Evolutionary conservation across 108 stramenopile species (phyloP).

Genomic region (Nannochloropsis gaditana): DNA sequence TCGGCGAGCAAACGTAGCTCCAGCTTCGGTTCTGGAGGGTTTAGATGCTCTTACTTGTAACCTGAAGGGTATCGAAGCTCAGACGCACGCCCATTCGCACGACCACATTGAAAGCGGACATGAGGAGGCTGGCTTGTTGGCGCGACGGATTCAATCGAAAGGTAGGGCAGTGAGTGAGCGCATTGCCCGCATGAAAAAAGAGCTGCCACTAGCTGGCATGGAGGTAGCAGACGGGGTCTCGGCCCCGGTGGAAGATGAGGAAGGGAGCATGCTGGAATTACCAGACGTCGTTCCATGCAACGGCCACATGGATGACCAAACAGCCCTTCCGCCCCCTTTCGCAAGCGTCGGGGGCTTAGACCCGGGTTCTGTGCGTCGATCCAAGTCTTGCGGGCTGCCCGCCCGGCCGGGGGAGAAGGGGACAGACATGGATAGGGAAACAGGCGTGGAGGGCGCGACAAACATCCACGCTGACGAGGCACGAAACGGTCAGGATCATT

Average conservation of each 20-base stretch:
- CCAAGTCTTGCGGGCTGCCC: background rate
- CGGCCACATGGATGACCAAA: background rate
- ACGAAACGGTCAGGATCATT: background rate
- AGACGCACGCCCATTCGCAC: background rate
- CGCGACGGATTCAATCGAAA: background rate
- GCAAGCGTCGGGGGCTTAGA: background rate
- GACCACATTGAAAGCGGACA: constrained; percentile 6
- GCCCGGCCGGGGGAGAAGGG: background rate
- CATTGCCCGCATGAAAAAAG: background rate
- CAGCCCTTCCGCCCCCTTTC: background rate
- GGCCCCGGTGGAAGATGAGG: background rate
- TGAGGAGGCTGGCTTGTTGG: background rate
- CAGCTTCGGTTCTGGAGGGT: background rate
- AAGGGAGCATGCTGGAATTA: background rate
- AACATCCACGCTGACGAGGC: background rate
- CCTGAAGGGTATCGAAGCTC: background rate
- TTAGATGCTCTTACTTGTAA: background rate
- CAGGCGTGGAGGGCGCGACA: background rate
- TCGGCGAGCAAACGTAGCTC: constrained; percentile 8
- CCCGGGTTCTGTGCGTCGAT: background rate
- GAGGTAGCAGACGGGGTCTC: background rate
- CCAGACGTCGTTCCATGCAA: background rate
- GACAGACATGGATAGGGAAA: background rate
- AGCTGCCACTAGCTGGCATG: background rate
- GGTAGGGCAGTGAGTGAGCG: background rate